phyloP scores from a whole-genome alignment of 306 rosid species.

The Pueraria montana region DNA sequence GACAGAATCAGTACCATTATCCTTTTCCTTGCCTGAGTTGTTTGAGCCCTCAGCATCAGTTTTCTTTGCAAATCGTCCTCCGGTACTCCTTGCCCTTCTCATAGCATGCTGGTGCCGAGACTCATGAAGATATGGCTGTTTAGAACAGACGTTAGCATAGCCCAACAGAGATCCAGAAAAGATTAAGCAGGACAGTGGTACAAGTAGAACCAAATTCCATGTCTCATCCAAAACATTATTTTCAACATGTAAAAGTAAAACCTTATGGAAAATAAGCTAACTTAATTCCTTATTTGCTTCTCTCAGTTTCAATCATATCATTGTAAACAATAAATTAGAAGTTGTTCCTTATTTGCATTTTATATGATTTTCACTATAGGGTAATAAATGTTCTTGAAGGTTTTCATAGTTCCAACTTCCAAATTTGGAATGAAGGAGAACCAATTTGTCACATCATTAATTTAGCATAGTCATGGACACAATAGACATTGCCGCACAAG shows the following conservation, averaged over 20 bases:
- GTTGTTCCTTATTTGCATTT: background rate
- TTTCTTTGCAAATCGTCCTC: slow-evolving; percentile 98
- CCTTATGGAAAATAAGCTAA: background rate
- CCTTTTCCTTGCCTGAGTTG: slow-evolving; percentile 62
- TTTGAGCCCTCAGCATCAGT: slow-evolving; percentile 53
- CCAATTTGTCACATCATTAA: slow-evolving; percentile 21
- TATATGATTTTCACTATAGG: background rate
- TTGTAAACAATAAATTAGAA: background rate
- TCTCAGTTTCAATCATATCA: slow-evolving; percentile 1
- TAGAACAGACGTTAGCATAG: slow-evolving; percentile 48
- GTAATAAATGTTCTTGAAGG: slow-evolving; percentile 7
- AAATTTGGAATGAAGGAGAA: slow-evolving; percentile 7
- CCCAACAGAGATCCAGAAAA: slow-evolving; percentile 22
- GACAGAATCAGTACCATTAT: slow-evolving; percentile 67
- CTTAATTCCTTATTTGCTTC: background rate
- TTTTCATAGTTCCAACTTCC: slow-evolving; percentile 35
- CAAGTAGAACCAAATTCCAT: background rate
- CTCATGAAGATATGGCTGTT: slow-evolving; percentile 97
- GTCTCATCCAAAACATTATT: slow-evolving; percentile 6
- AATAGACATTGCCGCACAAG: background rate
- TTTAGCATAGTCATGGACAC: background rate
- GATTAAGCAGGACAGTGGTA: background rate
- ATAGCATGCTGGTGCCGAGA: slow-evolving; percentile 98
- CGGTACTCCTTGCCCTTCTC: slow-evolving; percentile 93
- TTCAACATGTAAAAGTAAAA: background rate